These are phyloP conservation scores for Lycium ferocissimum DNA, from an alignment of 257 asterid genomes.

Conservation along the genomic window DNA sequence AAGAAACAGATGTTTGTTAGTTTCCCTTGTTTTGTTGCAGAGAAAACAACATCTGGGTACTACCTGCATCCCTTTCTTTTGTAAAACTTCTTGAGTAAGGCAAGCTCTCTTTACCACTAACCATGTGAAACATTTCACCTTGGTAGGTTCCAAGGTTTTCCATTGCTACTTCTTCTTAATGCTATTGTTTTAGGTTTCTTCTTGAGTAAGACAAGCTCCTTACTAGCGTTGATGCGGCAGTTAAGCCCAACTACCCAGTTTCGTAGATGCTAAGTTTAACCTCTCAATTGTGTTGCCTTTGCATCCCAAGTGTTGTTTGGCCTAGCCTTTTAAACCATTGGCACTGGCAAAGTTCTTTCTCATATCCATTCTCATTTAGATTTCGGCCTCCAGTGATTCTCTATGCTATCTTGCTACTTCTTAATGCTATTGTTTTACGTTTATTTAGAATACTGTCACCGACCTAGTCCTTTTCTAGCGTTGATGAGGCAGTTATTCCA, in stretches of 20 bases:
- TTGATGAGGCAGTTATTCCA: neutral
- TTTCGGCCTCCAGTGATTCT: neutral
- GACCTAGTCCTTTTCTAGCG: neutral
- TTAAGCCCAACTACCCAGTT: neutral
- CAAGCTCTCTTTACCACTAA: no score
- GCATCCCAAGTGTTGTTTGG: neutral
- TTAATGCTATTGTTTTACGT: neutral
- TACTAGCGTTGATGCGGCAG: neutral
- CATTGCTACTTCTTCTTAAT: neutral
- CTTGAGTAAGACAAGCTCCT: no score
- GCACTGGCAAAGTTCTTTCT: neutral
- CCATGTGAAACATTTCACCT: no score
- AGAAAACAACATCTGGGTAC: no score
- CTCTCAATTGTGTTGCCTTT: neutral
- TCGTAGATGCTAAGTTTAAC: neutral
- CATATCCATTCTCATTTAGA: neutral
- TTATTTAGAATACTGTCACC: slow-evolving; percentile 3
- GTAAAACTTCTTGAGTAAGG: no score
- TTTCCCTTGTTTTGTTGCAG: no score
- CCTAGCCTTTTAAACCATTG: neutral
- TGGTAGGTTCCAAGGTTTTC: no score
- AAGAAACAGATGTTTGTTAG: no score
- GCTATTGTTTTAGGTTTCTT: neutral
- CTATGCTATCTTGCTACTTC: neutral
- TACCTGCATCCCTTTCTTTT: no score